These are phyloP conservation scores for Aspergillus sp. DNA, from an alignment of 2,329 filamentous ascomycete species.

Conservation along the genomic window DNA sequence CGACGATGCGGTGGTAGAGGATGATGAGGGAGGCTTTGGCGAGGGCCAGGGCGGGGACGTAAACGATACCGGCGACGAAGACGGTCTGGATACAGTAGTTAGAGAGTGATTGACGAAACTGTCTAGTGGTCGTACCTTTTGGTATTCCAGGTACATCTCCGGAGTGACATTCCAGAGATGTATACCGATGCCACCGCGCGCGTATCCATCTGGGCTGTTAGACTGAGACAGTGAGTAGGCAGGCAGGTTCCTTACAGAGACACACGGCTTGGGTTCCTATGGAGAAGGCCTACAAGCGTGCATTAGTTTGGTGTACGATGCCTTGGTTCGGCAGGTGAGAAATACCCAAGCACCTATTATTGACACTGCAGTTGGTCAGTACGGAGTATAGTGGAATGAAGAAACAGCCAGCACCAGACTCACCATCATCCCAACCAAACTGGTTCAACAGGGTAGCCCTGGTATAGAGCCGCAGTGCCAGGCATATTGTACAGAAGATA, in stretches of 20 bases:
- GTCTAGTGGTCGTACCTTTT: conserved; percentile 21
- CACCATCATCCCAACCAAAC: conserved; percentile 24
- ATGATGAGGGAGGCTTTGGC: conserved; percentile 26
- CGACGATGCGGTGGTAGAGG: conserved; percentile 24
- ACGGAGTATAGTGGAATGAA: background rate
- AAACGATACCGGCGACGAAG: conserved; percentile 21
- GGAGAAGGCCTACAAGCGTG: conserved; percentile 16
- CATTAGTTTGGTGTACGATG: background rate
- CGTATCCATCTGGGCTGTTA: conserved; percentile 17
- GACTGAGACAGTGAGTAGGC: background rate
- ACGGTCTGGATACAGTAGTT: conserved; percentile 17
- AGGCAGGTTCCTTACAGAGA: conserved; percentile 10
- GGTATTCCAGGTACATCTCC: conserved; percentile 15
- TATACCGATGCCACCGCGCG: conserved; percentile 19
- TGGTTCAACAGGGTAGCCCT: conserved; percentile 8
- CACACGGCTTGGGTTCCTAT: conserved; percentile 16
- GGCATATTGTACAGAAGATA: conserved; percentile 2
- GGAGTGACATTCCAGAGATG: conserved; percentile 23
- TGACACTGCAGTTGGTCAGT: conserved; percentile 18
- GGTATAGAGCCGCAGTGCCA: conserved; percentile 11
- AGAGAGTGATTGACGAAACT: no score
- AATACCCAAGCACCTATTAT: conserved; percentile 24
- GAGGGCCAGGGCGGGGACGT: conserved; percentile 23
- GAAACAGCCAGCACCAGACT: background rate
- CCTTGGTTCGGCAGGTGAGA: background rate